phyloP scores from a whole-genome alignment of 2,329 filamentous ascomycete genomes.

The Cryoendolithus antarcticus region DNA sequence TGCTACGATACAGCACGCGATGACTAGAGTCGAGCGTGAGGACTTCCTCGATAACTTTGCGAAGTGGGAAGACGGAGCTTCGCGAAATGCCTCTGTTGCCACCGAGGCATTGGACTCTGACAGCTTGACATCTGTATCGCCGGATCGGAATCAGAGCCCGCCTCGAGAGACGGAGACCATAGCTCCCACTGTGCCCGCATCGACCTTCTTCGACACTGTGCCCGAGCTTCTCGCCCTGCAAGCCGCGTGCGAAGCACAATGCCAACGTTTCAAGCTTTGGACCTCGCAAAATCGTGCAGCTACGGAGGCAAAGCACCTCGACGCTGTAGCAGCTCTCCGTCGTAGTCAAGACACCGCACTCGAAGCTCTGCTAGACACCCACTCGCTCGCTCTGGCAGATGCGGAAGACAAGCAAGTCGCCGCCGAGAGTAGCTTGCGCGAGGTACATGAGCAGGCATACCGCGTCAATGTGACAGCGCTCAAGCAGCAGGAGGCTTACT shows the following conservation, averaged over 20 bases:
- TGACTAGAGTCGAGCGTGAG: constrained; percentile 27
- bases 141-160: constrained; percentile 1
- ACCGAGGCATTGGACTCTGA: background rate
- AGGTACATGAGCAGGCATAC: constrained; percentile 28
- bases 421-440: constrained; percentile 31
- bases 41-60: constrained; percentile 21
- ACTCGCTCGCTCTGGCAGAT: constrained; percentile 27
- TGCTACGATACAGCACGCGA: constrained; percentile 25
- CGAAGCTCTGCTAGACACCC: constrained; percentile 21
- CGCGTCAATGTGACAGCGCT: constrained; percentile 33
- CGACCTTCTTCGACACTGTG: constrained; percentile 11
- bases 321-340: constrained; percentile 7
- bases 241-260: constrained; percentile 15
- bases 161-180: background rate
- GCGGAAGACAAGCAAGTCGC: constrained; percentile 33
- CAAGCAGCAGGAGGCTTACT: constrained; percentile 38
- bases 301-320: constrained; percentile 11
- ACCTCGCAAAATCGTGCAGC: constrained; percentile 11
- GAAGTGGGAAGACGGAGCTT: constrained; percentile 20
- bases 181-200: constrained; percentile 6
- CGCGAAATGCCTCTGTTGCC: constrained; percentile 1
- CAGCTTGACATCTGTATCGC: background rate
- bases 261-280: constrained; percentile 19
- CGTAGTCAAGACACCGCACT: constrained; percentile 10
- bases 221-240: constrained; percentile 16